Evolutionary conservation across 495 filamentous ascomycete species (phyloP), one percentile per base, ranked within the genome.

Genomic region (Penicillium lividum): DNA sequence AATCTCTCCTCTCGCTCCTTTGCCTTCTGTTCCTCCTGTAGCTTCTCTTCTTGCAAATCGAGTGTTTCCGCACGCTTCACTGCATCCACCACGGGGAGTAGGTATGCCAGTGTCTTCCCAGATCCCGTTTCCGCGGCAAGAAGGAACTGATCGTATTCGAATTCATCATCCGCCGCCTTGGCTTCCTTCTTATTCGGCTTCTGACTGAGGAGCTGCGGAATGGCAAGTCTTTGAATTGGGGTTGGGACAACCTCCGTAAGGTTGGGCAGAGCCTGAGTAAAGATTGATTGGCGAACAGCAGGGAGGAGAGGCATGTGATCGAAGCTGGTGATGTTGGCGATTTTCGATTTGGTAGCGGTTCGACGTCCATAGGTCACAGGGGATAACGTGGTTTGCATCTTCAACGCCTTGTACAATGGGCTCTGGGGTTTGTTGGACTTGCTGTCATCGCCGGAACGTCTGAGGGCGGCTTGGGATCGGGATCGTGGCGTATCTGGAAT

Each of bases 101-200:
- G 73, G 66, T 98, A 98, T 29, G 94, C 89, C 59, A 98, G 76
- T 2, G 94, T 98, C 74, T 98, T 98, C 53, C 94, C 94, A 3
- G 94, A 97, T 9, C 94, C 94, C 2, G 94, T 98, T 75, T 98
- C 94, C 10, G 95, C 94, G 0, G 95, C 94, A 16, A 98, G 79
- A 10, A 98, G 82, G 66, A 89, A 96, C 60, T 93, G 86, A 56
- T 87, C 78, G 61, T 82, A 82, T n/a, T 77, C 72, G 25, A 70
- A 59, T 9, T 72, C 68, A 51, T 72, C 58, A 27, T 73, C 70
- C 2, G 71, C 58, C 59, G 63, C 51, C 30, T 64, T 71, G n/a
- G 61, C 42, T 43, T 64, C 55, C 18, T 67, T 72, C 50, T 62
- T 69, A 58, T 63, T 68, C 59, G 61, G 46, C 5, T 51, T 49